A percentile compares a stretch with the other conserved stretches of the same genome.
Evolutionary conservation across 768 basidiomycete species (phyloP).

Genomic region (Cytidiella melzeri): DNA sequence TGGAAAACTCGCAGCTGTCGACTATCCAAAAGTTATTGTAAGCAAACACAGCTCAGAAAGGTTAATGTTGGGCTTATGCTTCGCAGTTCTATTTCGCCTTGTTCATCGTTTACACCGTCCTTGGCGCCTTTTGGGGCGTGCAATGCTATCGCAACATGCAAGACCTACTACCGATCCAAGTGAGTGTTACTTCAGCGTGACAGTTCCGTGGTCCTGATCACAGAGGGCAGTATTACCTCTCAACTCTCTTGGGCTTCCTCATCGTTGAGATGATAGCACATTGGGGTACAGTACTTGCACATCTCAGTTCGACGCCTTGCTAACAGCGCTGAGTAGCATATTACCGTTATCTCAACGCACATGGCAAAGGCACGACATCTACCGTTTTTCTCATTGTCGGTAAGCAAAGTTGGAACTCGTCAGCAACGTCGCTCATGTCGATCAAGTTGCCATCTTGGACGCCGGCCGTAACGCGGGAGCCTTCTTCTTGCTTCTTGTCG

Average conservation of each 20-base stretch:
- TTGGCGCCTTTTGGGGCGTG: slow-evolving; percentile 76
- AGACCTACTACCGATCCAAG: slow-evolving; percentile 87
- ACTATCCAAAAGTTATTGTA: slow-evolving; percentile 96
- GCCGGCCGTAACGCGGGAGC: slow-evolving; percentile 92
- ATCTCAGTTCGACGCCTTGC: neutral
- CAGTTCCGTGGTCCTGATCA: slow-evolving; percentile 4
- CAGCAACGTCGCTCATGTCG: neutral
- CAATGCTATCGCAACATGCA: slow-evolving; percentile 74
- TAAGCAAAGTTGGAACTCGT: slow-evolving; percentile 28
- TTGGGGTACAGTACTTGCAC: slow-evolving; percentile 51
- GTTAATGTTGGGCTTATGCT: neutral
- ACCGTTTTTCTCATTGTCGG: slow-evolving; percentile 92
- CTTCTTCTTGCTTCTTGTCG: slow-evolving; percentile 92
- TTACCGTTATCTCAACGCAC: slow-evolving; percentile 91
- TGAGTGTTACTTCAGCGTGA: slow-evolving; percentile 25
- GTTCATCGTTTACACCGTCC: slow-evolving; percentile 67
- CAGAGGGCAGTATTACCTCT: slow-evolving; percentile 72
- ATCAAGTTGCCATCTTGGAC: slow-evolving; percentile 83
- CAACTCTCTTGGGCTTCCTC: slow-evolving; percentile 78
- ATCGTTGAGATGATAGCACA: slow-evolving; percentile 93
- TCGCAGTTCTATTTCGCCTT: slow-evolving; percentile 81
- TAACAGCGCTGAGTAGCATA: slow-evolving; percentile 47
- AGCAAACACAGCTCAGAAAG: slow-evolving; percentile 23
- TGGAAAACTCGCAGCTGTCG: slow-evolving; percentile 84
- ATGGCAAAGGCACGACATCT: slow-evolving; percentile 66